Evolutionary conservation across 192 early-diverging fungal species (phyloP).

Genomic region (Podila minutissima): DNA sequence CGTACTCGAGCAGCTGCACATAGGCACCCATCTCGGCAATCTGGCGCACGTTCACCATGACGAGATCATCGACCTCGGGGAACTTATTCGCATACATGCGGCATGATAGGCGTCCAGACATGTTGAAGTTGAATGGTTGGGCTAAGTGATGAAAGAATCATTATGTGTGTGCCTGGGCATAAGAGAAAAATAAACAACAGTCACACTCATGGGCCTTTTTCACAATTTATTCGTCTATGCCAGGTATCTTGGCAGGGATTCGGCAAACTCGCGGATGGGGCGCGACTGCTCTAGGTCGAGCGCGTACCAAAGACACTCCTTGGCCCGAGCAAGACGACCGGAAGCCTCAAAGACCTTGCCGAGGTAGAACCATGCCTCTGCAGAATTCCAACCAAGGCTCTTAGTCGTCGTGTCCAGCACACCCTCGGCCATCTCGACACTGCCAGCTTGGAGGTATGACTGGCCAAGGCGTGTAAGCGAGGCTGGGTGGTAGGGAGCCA

Average conservation of each 20-base stretch:
- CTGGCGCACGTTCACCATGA: slow-evolving; percentile 97
- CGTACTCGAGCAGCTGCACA: slow-evolving; percentile 95
- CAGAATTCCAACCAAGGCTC: slow-evolving; percentile 63
- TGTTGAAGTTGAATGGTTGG: slow-evolving; percentile 9
- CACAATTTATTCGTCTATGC: background rate
- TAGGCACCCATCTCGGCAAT: slow-evolving; percentile 98
- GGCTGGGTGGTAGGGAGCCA: slow-evolving; percentile 51
- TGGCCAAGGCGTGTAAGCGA: slow-evolving; percentile 55
- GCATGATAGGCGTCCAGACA: slow-evolving; percentile 68
- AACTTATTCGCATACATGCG: slow-evolving; percentile 96
- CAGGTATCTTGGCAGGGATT: slow-evolving; percentile 1
- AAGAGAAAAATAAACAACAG: background rate
- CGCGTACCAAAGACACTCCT: slow-evolving; percentile 67
- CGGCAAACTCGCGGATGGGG: slow-evolving; percentile 51
- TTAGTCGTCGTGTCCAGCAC: slow-evolving; percentile 59
- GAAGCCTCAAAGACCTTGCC: slow-evolving; percentile 56
- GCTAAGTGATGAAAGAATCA: slow-evolving; percentile 1
- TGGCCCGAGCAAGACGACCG: slow-evolving; percentile 49
- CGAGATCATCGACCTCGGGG: slow-evolving; percentile 94
- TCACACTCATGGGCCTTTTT: too few relatives aligned
- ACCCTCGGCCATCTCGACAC: slow-evolving; percentile 60
- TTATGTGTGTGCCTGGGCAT: background rate
- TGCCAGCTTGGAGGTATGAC: slow-evolving; percentile 49
- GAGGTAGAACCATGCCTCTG: slow-evolving; percentile 70
- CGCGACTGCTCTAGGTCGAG: slow-evolving; percentile 61